Evolutionary conservation across 768 basidiomycete genomes (phyloP), one percentile per base, ranked within the genome.

Genomic region (Russula sp.): DNA sequence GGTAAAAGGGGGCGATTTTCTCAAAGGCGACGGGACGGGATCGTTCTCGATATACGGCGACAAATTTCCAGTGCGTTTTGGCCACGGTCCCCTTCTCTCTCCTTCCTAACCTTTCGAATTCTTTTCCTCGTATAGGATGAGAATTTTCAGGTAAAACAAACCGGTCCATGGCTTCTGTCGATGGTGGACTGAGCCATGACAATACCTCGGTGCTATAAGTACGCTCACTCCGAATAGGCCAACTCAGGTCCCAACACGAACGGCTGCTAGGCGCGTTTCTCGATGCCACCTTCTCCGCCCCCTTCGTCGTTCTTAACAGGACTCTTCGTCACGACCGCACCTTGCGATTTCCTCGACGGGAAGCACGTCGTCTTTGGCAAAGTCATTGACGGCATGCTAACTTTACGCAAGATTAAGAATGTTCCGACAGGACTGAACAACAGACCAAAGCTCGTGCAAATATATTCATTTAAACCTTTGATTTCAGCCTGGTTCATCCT

Each of bases 41-140:
- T 86, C 88, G 0, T 94, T 95, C 76, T 96, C 93, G n/a, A 92
- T 99, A 68, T 98, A 97, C 70, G 96, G 96, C 28, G 89, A 92
- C 71, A 93, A 91, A 69, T 96, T 95, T 71, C 89, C 88, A 0
- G 94, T 95, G 50, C 63, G 85, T 77, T 11, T 46, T 42, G 26
- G n/a, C 62, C 36, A 3, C 55, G 26, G 5, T 9, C 20, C 2
- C 28, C 2, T 30, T 2, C 28, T n/a, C 16, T 18, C 30, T 28
- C 18, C 1, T 13, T 20, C 9, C 46, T 13, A 11, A 22, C 46
- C 30, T 4, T 11, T 18, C 28, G 4, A 42, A 24, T 22, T 63
- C 24, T 67, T 30, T 66, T 40, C 11, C 16, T 20, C 24, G 3
- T 50, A 8, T 65, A 95, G 87, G 96, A 98, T 71, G 96, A 98